These are phyloP conservation scores for Candida anutae DNA, from an alignment of 1,139 yeast species.

Conservation along the genomic window DNA sequence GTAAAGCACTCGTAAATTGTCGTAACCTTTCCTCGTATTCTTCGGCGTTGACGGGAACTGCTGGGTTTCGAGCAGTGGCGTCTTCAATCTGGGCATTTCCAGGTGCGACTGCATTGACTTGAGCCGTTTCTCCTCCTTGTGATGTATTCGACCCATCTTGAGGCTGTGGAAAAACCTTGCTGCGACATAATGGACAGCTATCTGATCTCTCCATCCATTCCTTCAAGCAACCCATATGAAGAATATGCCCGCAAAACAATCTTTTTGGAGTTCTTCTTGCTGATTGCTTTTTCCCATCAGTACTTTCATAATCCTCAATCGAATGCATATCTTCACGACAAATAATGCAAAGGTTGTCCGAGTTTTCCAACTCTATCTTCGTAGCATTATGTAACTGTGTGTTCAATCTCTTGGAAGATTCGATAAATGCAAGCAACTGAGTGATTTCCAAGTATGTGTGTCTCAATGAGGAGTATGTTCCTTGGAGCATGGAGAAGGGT, in stretches of 20 bases:
- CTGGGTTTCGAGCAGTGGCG: not conserved
- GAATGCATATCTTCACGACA: conserved; percentile 77
- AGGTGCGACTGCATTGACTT: too few relatives aligned
- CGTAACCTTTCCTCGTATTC: too few relatives aligned
- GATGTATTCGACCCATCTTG: too few relatives aligned
- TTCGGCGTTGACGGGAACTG: too few relatives aligned
- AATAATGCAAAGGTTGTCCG: conserved; percentile 65
- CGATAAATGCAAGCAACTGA: conserved; percentile 48
- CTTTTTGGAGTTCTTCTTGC: conserved; percentile 60
- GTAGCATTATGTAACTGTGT: conserved; percentile 55
- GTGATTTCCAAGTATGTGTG: conserved; percentile 42
- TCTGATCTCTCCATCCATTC: conserved; percentile 92
- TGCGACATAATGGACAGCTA: conserved; percentile 85
- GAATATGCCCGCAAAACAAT: conserved; percentile 75
- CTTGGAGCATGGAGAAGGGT: conserved; percentile 64
- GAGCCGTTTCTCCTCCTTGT: too few relatives aligned
- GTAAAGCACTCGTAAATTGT: too few relatives aligned
- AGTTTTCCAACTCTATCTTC: conserved; percentile 49
- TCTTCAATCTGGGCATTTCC: not conserved
- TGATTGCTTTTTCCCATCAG: conserved; percentile 16
- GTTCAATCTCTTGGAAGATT: conserved; percentile 61
- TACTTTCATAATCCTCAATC: conserved; percentile 20
- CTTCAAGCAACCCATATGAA: conserved; percentile 85
- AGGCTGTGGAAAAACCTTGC: conserved; percentile 43
- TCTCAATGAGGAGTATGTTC: conserved; percentile 49